Evolutionary conservation across 2,329 filamentous ascomycete genomes (phyloP), one percentile per base, ranked within the genome.

Genomic region (Sporothrix euskadiensis): DNA sequence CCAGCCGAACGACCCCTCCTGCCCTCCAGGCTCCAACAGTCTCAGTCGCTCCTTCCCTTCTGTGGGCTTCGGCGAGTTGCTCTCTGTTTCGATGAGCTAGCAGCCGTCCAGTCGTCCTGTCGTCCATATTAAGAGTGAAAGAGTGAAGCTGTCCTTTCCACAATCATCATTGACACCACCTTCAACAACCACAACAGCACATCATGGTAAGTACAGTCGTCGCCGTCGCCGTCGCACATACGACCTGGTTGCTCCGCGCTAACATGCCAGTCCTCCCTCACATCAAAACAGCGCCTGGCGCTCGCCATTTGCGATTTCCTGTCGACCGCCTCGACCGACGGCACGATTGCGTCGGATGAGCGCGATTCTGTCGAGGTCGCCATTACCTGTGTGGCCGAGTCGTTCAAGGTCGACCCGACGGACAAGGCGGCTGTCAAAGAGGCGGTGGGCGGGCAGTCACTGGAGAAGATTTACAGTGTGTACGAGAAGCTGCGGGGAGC

Each of bases 291-390:
- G 89, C 94, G 94, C 84, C 92, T 99, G 76, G 96, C 96, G 82
- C 93, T 99, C 81, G 94, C 96, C 79, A 95, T 99, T 83, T 94
- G 97, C 86, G 94, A 98, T 85, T 99, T 97, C 86, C 91, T 99
- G 75, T 88, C 88, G 78, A 90, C 89, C 74, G 97, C 94, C 63
- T 85, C 94, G 78, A 91, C 90, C 76, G 96, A 99, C 82, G 96
- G 96, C 79, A 97, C 94, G 61, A 88, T 99, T 74, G 88, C 91
- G 71, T 85, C 91, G 78, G 96, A 98, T 79, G 95, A 99, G 82
- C 89, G 91, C 78, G 96, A 99, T 80, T 95, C 92, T 76, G 92
- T 99, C 81, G 96, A 99, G 81, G 91, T 99, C 71, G 96, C 96
- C 77, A 88, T 92, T 81, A 94, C 94, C 84, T 98, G 95, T 85